Evolutionary conservation across 805 yeast species (phyloP), one percentile per base, ranked within the genome.

Genomic region (Sugiyamaella mastotermitis): DNA sequence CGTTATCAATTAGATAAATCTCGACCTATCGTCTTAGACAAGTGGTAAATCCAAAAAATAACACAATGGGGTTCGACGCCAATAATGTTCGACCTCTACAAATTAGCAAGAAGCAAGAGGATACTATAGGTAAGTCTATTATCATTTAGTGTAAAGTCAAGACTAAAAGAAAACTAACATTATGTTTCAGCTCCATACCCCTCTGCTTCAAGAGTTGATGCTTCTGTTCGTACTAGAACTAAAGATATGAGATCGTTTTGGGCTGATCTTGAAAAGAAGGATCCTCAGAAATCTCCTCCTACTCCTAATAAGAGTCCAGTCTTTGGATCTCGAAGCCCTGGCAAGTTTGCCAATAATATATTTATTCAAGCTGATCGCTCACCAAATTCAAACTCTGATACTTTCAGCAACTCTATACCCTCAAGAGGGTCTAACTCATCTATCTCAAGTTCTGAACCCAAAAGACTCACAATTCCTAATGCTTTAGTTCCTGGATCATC

Each of bases 241-340:
- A 28, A 37, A 29, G 43, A 33, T 34, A 31, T 49, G 47, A 18
- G 51, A 34, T 40, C 48, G 3, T 49, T 49, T 19, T 49, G 53
- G 53, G 33, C 47, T 5, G 50, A 49, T 22, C 21, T 49, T 35
- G 53, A 49, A 21, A 43, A 45, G 34, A 36, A 33, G 5, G 40
- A 38, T 11, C 31, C 21, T 2, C 13, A n/a, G 11, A 9, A 29
- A n/a, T 16, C 41, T 3, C 43, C 51, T 4, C 42, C 46, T 5
- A 31, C 42, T 19, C 40, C 43, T 4, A 23, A 37, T 17, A 16
- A 36, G n/a, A 34, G 37, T 23, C 40, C 41, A 6, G 18, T 31
- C 11, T 21, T 33, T 18, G 19, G 14, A 5, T 15, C 26, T 5
- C 14, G 21, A 18, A 24, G 26, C 11, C 16, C 23, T 18, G 11